Evolutionary conservation across 108 stramenopile genomes (phyloP), one percentile per base, ranked within the genome.

Genomic region (Pseudonitzschia pungens): DNA sequence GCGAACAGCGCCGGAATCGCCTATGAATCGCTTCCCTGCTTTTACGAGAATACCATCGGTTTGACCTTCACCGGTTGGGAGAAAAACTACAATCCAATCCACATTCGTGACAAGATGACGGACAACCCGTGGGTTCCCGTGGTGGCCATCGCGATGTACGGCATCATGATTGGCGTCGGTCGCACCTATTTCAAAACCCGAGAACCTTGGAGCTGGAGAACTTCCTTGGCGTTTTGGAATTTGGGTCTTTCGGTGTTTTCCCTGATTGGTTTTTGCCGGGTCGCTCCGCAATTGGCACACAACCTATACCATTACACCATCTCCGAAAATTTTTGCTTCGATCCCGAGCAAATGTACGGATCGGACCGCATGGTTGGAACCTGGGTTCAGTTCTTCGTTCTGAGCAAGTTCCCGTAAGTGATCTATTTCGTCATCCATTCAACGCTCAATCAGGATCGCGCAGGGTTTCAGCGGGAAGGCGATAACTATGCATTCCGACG

Each of bases 311-410:
- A 76, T 66, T 74, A 79, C 51, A 41, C 80, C 54, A 60, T 92
- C 44, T 74, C 80, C 16, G 84, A 86, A 48, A 93, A 92, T 62
- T 71, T 98, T 6, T 97, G 96, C 74, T 58, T 71, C 26, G 83
- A 91, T 66, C 92, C 91, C 5, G 75, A 50, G 31, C 36, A 32
- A 26, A 31, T 67, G 32, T 62, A 62, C 29, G n/a, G 32, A 18
- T 62, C 20, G 22, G 20, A 62, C 29, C 32, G 20, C 3, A 62
- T 62, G 32, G n/a, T 62, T 15, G 60, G 98, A 20, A 70, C 97
- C 0, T 97, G 97, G 96, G 91, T 95, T 0, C 92, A 90, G 74
- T 81, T 97, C 11, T 99, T 99, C 80, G 91, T 97, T 56, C 73
- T 95, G 45, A 83, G 82, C 74, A 99, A 99, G 79, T 93, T 95